These are phyloP conservation scores for Dryas alaskensis DNA, from an alignment of 306 rosid genomes.

Conservation along the genomic window DNA sequence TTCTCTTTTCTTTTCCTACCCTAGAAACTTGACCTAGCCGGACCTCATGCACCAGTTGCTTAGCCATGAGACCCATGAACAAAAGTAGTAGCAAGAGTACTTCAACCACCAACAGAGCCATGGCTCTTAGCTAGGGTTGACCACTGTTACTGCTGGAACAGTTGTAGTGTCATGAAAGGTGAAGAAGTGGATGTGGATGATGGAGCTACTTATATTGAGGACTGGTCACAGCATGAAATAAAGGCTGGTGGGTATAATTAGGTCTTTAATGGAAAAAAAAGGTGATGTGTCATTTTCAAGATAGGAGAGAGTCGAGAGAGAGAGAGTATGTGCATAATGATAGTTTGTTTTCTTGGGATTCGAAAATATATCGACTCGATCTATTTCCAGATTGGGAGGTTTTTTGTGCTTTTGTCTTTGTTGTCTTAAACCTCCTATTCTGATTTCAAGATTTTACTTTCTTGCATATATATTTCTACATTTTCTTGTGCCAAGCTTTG, in stretches of 20 bases:
- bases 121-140: constrained; percentile 6
- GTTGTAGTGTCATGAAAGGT: constrained; percentile 20
- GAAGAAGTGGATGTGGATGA: constrained; percentile 14
- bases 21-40: constrained; percentile 4
- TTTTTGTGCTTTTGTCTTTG: constrained; percentile 12
- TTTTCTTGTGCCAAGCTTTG: not conserved
- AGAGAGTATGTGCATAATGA: constrained; percentile 58
- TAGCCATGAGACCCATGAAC: constrained; percentile 16
- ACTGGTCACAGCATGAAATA: constrained; percentile 28
- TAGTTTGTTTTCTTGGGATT: constrained; percentile 82
- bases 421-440: constrained; percentile 1
- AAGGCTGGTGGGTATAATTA: constrained; percentile 42
- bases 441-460: too few species aligned
- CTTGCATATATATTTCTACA: not conserved
- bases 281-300: constrained; percentile 64
- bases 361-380: constrained; percentile 30
- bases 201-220: constrained; percentile 35
- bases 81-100: not conserved
- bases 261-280: constrained; percentile 46
- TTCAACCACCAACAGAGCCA: constrained; percentile 11
- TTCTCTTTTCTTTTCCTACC: not conserved
- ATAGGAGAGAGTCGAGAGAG: constrained; percentile 24
- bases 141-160: constrained; percentile 14
- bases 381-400: not conserved
- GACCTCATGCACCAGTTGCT: not conserved